Percentiles rank a stretch among this genome's conserved stretches.
Conservation (phyloP, 371 early-diverging fungal species). For the Circinella minor region DNA sequence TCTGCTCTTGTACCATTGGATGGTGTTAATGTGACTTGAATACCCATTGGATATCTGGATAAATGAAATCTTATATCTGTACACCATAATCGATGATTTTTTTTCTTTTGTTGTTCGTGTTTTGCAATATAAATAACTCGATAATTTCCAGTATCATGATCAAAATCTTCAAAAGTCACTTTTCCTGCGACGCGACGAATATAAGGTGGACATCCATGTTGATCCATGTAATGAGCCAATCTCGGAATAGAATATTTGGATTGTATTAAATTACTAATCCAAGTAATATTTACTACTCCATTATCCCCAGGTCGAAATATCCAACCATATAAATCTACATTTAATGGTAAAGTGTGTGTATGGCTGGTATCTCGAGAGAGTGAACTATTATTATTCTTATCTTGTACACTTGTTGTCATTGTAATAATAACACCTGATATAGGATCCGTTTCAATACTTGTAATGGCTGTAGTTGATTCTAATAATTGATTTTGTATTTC, state of each 20-base stretch:
- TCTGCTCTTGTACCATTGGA: slow-evolving; percentile 24
- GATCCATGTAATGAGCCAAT: slow-evolving; percentile 36
- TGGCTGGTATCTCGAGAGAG: slow-evolving; percentile 24
- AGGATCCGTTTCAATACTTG: slow-evolving; percentile 60
- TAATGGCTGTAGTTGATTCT: slow-evolving; percentile 29
- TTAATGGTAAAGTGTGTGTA: slow-evolving; percentile 49
- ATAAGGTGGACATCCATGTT: slow-evolving; percentile 61
- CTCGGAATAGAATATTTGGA: background rate
- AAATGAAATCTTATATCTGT: slow-evolving; percentile 46
- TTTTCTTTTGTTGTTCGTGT: slow-evolving; percentile 26
- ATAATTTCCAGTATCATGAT: slow-evolving; percentile 25
- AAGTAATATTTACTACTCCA: slow-evolving; percentile 4
- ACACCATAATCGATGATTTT: slow-evolving; percentile 28
- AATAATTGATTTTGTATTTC: background rate
- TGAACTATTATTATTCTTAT: background rate
- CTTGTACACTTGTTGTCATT: slow-evolving; percentile 49
- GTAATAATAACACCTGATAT: slow-evolving; percentile 54
- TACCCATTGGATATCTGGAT: slow-evolving; percentile 42
- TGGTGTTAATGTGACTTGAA: slow-evolving; percentile 40
- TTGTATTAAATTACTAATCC: background rate
- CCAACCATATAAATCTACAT: slow-evolving; percentile 65
- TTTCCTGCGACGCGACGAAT: slow-evolving; percentile 52
- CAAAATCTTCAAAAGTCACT: slow-evolving; percentile 37
- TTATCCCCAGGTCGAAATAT: slow-evolving; percentile 40
- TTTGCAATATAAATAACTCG: slow-evolving; percentile 37